Base-by-base conservation (phyloP, 2,329 filamentous ascomycete species). In the Calycina herbarum region DNA sequence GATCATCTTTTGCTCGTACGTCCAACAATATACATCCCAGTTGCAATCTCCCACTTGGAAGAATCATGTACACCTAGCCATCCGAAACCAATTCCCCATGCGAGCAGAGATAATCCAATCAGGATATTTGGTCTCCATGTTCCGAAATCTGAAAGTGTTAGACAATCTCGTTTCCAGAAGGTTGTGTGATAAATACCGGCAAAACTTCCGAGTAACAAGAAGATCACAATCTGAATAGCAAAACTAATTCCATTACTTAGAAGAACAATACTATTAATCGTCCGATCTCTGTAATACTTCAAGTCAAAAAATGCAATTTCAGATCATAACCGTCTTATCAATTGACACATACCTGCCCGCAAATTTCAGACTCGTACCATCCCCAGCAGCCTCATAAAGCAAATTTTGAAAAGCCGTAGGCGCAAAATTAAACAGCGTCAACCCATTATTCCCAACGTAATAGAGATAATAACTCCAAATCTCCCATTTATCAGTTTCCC, bases 181-280 rank as follows among this genome's bases (percentile, higher is more conserved):
- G 20, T 20, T 40, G 31, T 5, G 7, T 5, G 11, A 31, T 35
- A 48, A 35, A 15, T n/a, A 64, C 67, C 69, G 7, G 80, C 80
- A 66, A 82, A 81, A 61, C 77, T 80, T 48, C 81, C 81, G 29
- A 82, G 76, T 0, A 80, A 66, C 7, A 82, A 69, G 66, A 82
- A 82, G 7, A 82, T 61, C 13, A 85, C 80, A 33, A 87, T 83
- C 73, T 91, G 88, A 42, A 89, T 82, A 1, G 87, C 86, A 73
- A 91, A 91, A 17, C 83, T 87, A 64, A 90, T 86, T 62, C 89
- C 88, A 71, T 90, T 90, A 73, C 82, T 82, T 0, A 89, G 79
- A 7, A 91, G 78, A 3, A 91, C 86, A 63, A 90, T 87, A 65
- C 83, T 87, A 74, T 88, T 87, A 71, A 89, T 83, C n/a, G 85